A percentile compares a stretch with the other conserved stretches of the same genome.
These are phyloP conservation scores for Physcia stellaris DNA, from an alignment of 495 filamentous ascomycete genomes.

Conservation along the genomic window DNA sequence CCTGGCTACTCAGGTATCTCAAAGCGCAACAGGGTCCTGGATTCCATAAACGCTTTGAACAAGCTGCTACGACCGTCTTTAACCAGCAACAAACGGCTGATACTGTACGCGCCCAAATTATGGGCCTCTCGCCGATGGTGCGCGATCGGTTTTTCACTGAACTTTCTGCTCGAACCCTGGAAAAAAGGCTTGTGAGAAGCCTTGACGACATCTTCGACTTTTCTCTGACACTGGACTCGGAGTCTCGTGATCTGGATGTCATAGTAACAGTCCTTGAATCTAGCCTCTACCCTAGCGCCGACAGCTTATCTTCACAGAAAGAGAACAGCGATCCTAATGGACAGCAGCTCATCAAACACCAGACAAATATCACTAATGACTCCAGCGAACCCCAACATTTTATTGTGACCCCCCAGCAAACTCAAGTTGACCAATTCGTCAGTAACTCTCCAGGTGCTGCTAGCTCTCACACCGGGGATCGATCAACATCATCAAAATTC, in stretches of 20 bases:
- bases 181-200: conserved; percentile 1
- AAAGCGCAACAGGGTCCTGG: background rate
- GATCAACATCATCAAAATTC: too few relatives aligned
- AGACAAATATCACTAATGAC: background rate
- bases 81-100: background rate
- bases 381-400: background rate
- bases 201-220: conserved; percentile 1
- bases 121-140: background rate
- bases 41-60: background rate
- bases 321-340: background rate
- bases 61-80: background rate
- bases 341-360: too few relatives aligned
- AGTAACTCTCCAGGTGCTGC: too few relatives aligned
- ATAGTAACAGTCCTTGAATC: conserved; percentile 2
- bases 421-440: too few relatives aligned
- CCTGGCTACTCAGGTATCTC: conserved; percentile 3
- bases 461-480: too few relatives aligned
- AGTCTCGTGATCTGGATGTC: conserved; percentile 1
- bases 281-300: background rate
- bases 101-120: background rate
- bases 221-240: background rate
- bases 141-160: background rate
- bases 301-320: background rate
- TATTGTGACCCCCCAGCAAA: too few relatives aligned
- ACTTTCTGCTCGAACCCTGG: background rate